Conservation (phyloP, 352 stramenopile genomes). For the Globisporangium echinulatum region DNA sequence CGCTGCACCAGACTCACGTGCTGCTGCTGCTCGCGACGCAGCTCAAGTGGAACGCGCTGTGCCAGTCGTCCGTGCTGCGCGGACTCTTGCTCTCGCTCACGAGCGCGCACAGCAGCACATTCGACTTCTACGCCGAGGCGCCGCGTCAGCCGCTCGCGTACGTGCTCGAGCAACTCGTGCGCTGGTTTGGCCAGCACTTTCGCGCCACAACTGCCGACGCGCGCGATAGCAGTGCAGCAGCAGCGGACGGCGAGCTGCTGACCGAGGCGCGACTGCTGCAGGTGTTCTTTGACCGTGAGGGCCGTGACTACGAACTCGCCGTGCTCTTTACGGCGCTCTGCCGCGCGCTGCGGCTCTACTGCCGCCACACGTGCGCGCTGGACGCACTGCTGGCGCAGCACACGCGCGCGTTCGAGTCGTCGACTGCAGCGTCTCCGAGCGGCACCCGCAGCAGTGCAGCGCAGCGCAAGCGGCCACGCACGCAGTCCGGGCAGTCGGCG, state of each 20-base stretch:
- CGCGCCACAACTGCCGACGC: conserved; percentile 3
- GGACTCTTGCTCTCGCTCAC: conserved; percentile 61
- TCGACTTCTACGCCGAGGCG: conserved; percentile 42
- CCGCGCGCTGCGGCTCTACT: conserved; percentile 40
- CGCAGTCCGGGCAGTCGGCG: neutral
- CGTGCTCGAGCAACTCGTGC: conserved; percentile 54
- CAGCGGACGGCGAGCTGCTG: conserved; percentile 18
- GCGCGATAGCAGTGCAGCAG: neutral
- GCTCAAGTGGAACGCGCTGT: conserved; percentile 38
- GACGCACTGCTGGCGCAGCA: conserved; percentile 47
- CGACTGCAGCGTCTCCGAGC: neutral
- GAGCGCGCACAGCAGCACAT: conserved; percentile 13
- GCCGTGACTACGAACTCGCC: conserved; percentile 36
- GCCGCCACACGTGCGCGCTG: conserved; percentile 42
- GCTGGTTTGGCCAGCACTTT: conserved; percentile 62
- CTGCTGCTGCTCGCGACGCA: conserved; percentile 50
- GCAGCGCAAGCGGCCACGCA: conserved; percentile 7
- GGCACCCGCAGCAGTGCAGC: neutral
- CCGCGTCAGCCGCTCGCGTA: conserved; percentile 34
- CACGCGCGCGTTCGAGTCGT: conserved; percentile 34
- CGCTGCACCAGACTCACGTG: conserved; percentile 65
- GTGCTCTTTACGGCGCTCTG: conserved; percentile 64
- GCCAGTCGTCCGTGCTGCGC: conserved; percentile 33
- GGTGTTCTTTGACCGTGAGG: conserved; percentile 42
- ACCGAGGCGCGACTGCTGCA: conserved; percentile 45